phyloP scores from a whole-genome alignment of 177 flowering plant species.

The Vitis hybrid region DNA sequence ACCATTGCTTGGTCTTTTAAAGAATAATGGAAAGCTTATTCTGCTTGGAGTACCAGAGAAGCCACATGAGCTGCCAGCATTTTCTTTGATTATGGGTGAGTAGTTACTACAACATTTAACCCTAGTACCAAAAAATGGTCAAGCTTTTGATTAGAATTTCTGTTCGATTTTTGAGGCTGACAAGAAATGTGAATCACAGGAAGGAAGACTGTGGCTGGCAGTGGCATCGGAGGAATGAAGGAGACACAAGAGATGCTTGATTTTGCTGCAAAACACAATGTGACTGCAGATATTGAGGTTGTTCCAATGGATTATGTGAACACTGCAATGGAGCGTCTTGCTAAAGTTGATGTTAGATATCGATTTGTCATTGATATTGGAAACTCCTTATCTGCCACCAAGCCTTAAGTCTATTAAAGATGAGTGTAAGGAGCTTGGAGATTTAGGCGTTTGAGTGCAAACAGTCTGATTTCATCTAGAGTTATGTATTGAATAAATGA shows the following conservation, averaged over 20 bases:
- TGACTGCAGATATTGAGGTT: slow-evolving; percentile 1
- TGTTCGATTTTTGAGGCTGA: no score
- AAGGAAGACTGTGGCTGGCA: slow-evolving; percentile 24
- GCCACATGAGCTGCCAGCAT: slow-evolving; percentile 16
- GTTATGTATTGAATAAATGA: no score
- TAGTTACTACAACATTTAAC: no score
- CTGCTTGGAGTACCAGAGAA: slow-evolving; percentile 10
- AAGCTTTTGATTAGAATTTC: no score
- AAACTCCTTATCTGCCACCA: not conserved
- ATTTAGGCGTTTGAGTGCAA: no score
- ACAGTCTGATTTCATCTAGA: no score
- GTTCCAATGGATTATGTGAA: slow-evolving; percentile 7
- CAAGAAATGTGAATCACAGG: slow-evolving; percentile 7
- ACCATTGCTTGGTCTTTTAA: not conserved
- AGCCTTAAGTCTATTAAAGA: no score
- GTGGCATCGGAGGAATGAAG: slow-evolving; percentile 17
- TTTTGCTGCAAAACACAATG: slow-evolving; percentile 24
- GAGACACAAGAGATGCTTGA: slow-evolving; percentile 30
- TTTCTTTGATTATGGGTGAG: not conserved
- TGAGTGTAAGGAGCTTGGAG: no score
- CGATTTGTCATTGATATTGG: slow-evolving; percentile 4
- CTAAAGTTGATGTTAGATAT: slow-evolving; percentile 2
- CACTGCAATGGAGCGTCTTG: slow-evolving; percentile 2
- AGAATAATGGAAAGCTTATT: not conserved
- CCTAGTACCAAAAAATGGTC: no score